These are phyloP conservation scores for Cutaneotrichosporon mucoides DNA, from an alignment of 1,284 basidiomycete genomes.

Conservation along the genomic window DNA sequence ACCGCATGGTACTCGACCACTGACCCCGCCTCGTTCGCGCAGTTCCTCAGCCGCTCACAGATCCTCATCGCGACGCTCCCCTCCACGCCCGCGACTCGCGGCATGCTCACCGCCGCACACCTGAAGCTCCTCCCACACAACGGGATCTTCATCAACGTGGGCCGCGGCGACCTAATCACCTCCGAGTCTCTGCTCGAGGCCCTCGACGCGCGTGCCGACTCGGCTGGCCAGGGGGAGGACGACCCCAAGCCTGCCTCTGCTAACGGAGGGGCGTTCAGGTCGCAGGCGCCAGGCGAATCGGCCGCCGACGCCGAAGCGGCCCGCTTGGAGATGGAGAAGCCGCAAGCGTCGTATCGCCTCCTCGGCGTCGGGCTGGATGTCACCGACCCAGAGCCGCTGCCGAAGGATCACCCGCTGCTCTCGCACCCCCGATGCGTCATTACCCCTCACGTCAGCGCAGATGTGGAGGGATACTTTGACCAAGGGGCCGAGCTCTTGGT, in stretches of 20 bases:
- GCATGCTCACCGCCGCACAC: constrained; percentile 33
- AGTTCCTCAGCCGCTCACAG: constrained; percentile 36
- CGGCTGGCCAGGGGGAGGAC: too few species aligned
- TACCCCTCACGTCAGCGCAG: constrained; percentile 44
- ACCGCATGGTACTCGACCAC: constrained; percentile 37
- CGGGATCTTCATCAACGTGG: constrained; percentile 48
- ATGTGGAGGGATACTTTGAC: constrained; percentile 39
- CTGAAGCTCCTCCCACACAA: constrained; percentile 29
- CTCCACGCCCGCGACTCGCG: constrained; percentile 36
- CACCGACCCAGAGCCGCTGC: constrained; percentile 49
- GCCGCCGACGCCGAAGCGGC: too few species aligned
- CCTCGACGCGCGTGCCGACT: constrained; percentile 17
- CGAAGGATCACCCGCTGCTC: constrained; percentile 38
- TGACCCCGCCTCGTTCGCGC: constrained; percentile 33
- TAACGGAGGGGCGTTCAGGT: too few species aligned
- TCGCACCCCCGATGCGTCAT: constrained; percentile 43
- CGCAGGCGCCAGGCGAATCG: too few species aligned
- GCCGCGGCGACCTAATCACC: constrained; percentile 43
- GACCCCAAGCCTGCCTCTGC: too few species aligned
- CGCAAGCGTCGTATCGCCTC: constrained; percentile 17
- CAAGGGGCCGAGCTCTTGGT: constrained; percentile 44
- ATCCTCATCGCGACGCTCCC: constrained; percentile 45
- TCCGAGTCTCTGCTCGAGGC: constrained; percentile 14
- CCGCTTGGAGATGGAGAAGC: too few species aligned
- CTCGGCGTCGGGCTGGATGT: constrained; percentile 46